phyloP scores from a whole-genome alignment of 2,329 filamentous ascomycete genomes.

The Fusarium pininemorale region DNA sequence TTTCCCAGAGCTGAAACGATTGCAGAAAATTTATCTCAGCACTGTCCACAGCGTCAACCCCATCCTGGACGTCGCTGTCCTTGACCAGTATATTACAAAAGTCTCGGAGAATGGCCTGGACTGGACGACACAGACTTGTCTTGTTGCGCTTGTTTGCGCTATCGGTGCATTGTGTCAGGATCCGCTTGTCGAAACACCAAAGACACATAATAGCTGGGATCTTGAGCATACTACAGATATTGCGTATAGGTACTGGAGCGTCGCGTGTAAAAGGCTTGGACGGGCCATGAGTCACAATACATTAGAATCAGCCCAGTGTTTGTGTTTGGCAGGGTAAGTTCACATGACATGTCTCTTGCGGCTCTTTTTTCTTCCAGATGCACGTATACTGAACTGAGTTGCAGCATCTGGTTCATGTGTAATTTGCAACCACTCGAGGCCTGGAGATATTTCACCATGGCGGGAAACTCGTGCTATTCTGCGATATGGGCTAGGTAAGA shows the following conservation, averaged over 20 bases:
- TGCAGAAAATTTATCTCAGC: not conserved
- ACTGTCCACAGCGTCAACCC: not conserved
- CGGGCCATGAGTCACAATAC: not conserved
- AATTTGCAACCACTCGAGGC: not conserved
- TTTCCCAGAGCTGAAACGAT: not conserved
- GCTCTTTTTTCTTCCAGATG: fast-evolving
- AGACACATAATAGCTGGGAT: not conserved
- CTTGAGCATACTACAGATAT: not conserved
- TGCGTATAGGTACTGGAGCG: not conserved
- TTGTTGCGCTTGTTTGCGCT: not conserved
- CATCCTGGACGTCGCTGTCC: not conserved
- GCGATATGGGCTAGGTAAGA: not conserved
- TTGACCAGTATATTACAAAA: not conserved
- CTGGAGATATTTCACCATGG: not conserved
- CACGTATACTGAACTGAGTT: not conserved
- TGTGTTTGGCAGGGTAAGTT: not conserved
- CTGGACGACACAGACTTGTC: not conserved
- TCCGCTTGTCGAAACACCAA: not conserved
- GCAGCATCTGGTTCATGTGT: not conserved
- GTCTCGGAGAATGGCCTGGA: not conserved
- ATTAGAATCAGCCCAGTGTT: not conserved
- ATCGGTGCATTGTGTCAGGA: not conserved
- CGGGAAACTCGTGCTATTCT: not conserved
- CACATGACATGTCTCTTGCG: not conserved
- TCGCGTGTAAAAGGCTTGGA: not conserved